Conservation (phyloP, 352 stramenopile genomes). For the Phytophthora ohioensis region DNA sequence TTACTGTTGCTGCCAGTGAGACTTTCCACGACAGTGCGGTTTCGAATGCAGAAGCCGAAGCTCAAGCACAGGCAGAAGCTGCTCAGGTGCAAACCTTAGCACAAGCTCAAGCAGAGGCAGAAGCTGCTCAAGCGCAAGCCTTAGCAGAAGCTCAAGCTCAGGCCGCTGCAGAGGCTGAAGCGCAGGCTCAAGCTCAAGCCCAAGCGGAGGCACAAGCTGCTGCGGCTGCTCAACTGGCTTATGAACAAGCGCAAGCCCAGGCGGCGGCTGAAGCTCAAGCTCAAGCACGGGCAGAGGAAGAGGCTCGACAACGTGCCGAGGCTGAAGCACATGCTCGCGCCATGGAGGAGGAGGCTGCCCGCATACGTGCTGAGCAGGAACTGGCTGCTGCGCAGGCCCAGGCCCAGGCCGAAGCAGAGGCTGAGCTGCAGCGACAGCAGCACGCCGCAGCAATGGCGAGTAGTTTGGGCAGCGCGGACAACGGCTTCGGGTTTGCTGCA, state of each 20-base stretch:
- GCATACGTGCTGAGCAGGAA: constrained; percentile 38
- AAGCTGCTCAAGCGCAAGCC: constrained; percentile 43
- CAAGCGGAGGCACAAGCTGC: constrained; percentile 30
- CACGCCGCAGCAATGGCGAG: constrained; percentile 38
- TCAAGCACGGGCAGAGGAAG: constrained; percentile 40
- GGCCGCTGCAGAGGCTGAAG: constrained; percentile 36
- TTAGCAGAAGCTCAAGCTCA: constrained; percentile 35
- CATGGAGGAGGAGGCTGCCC: constrained; percentile 37
- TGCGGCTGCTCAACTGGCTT: constrained; percentile 25
- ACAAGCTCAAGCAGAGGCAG: constrained; percentile 33
- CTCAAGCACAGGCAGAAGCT: constrained; percentile 31
- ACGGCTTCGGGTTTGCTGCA: constrained; percentile 29
- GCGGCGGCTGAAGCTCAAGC: constrained; percentile 38
- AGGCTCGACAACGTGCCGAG: constrained; percentile 33
- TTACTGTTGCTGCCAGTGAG: constrained; percentile 16
- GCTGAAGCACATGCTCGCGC: constrained; percentile 41
- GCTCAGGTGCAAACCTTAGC: constrained; percentile 35
- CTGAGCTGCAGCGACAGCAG: constrained; percentile 39
- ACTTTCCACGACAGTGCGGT: constrained; percentile 26
- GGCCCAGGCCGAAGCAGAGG: constrained; percentile 44
- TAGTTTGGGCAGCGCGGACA: constrained; percentile 36
- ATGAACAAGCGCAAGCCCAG: constrained; percentile 38
- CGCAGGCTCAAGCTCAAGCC: constrained; percentile 33
- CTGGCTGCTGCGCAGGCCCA: constrained; percentile 27
- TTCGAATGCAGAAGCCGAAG: constrained; percentile 34